Percentiles rank a stretch among this genome's conserved stretches.
Conservation (phyloP, 129 eudicot genomes). For the Tanacetum coccineum region DNA sequence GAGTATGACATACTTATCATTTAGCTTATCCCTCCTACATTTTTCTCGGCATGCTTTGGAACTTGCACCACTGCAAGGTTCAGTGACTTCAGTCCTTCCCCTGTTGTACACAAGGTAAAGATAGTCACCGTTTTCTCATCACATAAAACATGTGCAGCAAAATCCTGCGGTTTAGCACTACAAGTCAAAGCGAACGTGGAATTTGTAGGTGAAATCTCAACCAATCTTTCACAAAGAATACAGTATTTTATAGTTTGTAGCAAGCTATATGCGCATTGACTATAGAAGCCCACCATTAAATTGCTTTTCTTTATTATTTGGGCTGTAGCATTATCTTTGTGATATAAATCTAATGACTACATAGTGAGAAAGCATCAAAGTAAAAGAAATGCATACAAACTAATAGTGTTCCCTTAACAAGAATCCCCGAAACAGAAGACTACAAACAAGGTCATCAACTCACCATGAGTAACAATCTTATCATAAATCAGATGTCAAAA, state of each 20-base stretch:
- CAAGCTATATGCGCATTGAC: neutral
- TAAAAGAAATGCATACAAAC: neutral
- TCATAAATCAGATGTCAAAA: neutral
- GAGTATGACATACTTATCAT: slow-evolving; percentile 54
- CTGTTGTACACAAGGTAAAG: slow-evolving; percentile 35
- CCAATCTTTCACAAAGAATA: neutral
- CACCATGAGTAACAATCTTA: neutral
- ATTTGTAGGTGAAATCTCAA: neutral
- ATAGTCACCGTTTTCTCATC: too few species aligned
- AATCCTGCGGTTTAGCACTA: neutral
- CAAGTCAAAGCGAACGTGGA: neutral
- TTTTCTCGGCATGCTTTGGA: slow-evolving; percentile 93
- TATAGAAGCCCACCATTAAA: too few species aligned
- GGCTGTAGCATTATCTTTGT: too few species aligned
- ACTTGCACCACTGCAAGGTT: slow-evolving; percentile 50
- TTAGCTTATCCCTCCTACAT: slow-evolving; percentile 71
- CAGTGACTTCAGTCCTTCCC: slow-evolving; percentile 56
- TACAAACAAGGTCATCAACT: neutral
- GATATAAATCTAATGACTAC: neutral
- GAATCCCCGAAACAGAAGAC: neutral
- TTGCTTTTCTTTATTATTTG: too few species aligned
- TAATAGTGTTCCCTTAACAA: neutral
- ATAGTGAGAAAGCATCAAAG: neutral
- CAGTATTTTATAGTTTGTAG: neutral
- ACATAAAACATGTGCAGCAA: too few species aligned